Percentiles rank a stretch among this genome's conserved stretches.
phyloP scores from a whole-genome alignment of 192 early-diverging fungal genomes.

The Umbelopsis sp. region DNA sequence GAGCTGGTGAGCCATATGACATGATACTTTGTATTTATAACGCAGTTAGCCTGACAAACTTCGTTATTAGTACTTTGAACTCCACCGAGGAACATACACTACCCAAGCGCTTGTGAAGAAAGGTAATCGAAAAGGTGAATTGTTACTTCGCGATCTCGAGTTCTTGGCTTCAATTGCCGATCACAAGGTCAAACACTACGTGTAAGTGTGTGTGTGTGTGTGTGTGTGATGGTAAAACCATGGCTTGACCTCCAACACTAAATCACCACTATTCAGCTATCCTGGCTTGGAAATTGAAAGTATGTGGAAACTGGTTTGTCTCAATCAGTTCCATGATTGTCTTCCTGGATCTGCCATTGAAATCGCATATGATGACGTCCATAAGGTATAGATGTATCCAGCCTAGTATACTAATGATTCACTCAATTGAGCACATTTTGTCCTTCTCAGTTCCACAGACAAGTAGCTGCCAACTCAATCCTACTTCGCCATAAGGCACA shows the following conservation, averaged over 20 bases:
- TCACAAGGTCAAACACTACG: slow-evolving; percentile 1
- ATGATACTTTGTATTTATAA: too few species aligned
- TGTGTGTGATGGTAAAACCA: too few species aligned
- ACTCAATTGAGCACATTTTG: slow-evolving; percentile 13
- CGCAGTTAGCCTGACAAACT: background rate
- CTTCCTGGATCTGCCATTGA: slow-evolving; percentile 92
- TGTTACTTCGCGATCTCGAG: slow-evolving; percentile 86
- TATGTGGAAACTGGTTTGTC: slow-evolving; percentile 87
- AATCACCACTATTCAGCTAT: slow-evolving; percentile 44
- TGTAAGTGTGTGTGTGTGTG: background rate
- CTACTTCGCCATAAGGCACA: slow-evolving; percentile 33
- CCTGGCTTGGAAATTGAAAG: slow-evolving; percentile 74
- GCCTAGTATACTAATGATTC: background rate
- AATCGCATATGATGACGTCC: slow-evolving; percentile 86
- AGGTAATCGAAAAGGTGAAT: slow-evolving; percentile 85
- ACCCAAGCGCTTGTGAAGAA: slow-evolving; percentile 85
- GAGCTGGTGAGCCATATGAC: slow-evolving; percentile 66
- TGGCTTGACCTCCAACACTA: too few species aligned
- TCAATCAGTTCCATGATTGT: slow-evolving; percentile 99
- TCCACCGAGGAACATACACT: slow-evolving; percentile 98
- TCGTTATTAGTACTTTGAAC: slow-evolving; percentile 84
- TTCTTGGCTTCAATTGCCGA: slow-evolving; percentile 61
- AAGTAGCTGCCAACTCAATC: slow-evolving; percentile 29
- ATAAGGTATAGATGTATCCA: slow-evolving; percentile 39
- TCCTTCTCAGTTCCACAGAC: slow-evolving; percentile 42